Conservation (phyloP, 2,329 filamentous ascomycete genomes). For the Ophiognomonia clavigignenti-juglandacearum region DNA sequence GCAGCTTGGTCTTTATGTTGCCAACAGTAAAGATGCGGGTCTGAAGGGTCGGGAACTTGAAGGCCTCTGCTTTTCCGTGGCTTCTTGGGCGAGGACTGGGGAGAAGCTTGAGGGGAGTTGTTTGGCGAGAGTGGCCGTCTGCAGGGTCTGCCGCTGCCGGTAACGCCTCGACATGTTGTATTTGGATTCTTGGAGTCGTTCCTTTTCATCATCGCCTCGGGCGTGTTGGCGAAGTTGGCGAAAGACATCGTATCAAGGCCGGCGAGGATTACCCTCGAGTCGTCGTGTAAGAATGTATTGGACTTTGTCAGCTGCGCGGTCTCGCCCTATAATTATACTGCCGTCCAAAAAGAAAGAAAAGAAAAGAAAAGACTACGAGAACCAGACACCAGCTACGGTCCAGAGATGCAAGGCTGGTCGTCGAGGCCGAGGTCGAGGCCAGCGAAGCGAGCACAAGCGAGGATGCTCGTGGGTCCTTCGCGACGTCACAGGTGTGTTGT, state of each 20-base stretch:
- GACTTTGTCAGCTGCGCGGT: no score
- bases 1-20: slow-evolving; percentile 90
- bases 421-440: no score
- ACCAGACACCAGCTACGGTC: no score
- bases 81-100: slow-evolving; percentile 24
- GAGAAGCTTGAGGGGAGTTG: background rate
- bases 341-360: no score
- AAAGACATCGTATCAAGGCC: slow-evolving; percentile 50
- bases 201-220: slow-evolving; percentile 73
- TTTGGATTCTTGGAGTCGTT: slow-evolving; percentile 80
- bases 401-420: no score
- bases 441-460: no score
- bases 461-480: no score
- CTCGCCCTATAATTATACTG: no score
- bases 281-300: no score
- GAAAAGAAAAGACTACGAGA: no score
- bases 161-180: slow-evolving; percentile 85
- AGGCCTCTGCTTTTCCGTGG: slow-evolving; percentile 23
- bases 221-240: slow-evolving; percentile 58
- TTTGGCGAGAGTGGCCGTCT: slow-evolving; percentile 54
- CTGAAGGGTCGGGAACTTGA: slow-evolving; percentile 44
- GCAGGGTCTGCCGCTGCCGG: slow-evolving; percentile 76
- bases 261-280: slow-evolving; percentile 11
- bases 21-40: slow-evolving; percentile 78
- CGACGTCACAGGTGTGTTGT: no score